A percentile compares a stretch with the other conserved stretches of the same genome.
Evolutionary conservation across 208 protist genomes (phyloP).

Genomic region (Leishmania major): DNA sequence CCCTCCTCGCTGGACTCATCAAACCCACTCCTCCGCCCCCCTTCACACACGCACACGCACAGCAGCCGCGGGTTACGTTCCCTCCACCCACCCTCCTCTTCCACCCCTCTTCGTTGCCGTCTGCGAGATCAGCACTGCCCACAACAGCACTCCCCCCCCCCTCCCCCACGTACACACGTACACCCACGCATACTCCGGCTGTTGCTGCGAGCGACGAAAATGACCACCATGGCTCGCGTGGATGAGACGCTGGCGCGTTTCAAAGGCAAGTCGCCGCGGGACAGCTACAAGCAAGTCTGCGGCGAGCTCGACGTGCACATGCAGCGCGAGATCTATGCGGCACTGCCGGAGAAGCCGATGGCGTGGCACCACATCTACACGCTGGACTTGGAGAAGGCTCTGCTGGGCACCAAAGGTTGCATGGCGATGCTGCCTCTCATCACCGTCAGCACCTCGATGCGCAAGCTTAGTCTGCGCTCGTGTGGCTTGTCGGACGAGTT

Average conservation of each 20-base stretch:
- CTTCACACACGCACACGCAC: background rate
- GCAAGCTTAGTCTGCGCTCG: constrained; percentile 56
- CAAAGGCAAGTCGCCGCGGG: constrained; percentile 74
- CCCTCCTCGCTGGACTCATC: background rate
- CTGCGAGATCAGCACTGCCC: background rate
- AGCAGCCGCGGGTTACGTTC: background rate
- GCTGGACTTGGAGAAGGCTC: constrained; percentile 51
- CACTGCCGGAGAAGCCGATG: constrained; percentile 58
- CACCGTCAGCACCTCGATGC: constrained; percentile 68
- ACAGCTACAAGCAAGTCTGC: constrained; percentile 79
- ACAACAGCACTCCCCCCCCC: background rate
- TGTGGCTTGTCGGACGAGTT: constrained; percentile 82
- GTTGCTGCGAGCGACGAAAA: constrained; percentile 13
- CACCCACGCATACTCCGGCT: background rate
- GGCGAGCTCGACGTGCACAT: constrained; percentile 68
- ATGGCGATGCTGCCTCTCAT: constrained; percentile 80
- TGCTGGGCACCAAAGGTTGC: constrained; percentile 76
- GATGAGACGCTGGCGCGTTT: constrained; percentile 75
- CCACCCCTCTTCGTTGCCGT: background rate
- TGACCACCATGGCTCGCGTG: constrained; percentile 79
- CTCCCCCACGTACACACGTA: background rate
- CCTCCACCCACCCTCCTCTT: background rate
- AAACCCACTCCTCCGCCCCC: background rate
- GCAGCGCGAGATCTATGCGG: constrained; percentile 55
- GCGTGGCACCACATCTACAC: constrained; percentile 75